A percentile compares a stretch with the other conserved stretches of the same genome.
phyloP scores from a whole-genome alignment of 345 rosid genomes.

The Eucalyptus caleyi region DNA sequence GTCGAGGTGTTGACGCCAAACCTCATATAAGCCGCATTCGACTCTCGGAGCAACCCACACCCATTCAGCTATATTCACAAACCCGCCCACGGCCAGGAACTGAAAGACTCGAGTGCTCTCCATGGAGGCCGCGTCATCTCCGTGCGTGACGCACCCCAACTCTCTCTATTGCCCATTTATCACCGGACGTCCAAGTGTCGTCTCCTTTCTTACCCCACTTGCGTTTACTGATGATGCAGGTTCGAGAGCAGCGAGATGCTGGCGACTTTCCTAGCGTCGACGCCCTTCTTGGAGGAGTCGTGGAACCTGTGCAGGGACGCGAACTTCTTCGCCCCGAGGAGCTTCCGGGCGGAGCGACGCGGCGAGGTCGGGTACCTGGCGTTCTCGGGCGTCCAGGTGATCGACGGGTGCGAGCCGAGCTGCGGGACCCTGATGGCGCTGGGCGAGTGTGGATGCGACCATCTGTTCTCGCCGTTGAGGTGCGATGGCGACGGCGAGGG shows the following conservation, averaged over 20 bases:
- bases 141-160: not conserved
- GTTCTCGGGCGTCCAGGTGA: too few relatives aligned
- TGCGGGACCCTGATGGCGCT: too few relatives aligned
- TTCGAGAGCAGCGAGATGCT: constrained; percentile 78
- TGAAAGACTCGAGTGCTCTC: not conserved
- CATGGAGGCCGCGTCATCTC: not conserved
- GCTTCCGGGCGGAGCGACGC: not conserved
- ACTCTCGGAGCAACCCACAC: not conserved
- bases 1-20: too few relatives aligned
- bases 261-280: constrained; percentile 49
- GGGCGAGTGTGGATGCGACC: too few relatives aligned
- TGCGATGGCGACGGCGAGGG: too few relatives aligned
- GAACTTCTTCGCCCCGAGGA: not conserved
- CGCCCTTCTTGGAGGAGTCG: constrained; percentile 33
- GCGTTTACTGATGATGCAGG: not conserved
- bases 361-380: too few relatives aligned
- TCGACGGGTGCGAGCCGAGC: too few relatives aligned
- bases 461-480: not conserved
- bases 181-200: not conserved
- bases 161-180: not conserved
- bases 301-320: constrained; percentile 47
- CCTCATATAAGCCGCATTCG: accelerated
- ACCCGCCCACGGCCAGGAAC: not conserved
- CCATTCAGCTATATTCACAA: not conserved
- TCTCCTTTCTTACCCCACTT: not conserved